Conservation (phyloP, 768 basidiomycete genomes). For the Lactarius indigo region DNA sequence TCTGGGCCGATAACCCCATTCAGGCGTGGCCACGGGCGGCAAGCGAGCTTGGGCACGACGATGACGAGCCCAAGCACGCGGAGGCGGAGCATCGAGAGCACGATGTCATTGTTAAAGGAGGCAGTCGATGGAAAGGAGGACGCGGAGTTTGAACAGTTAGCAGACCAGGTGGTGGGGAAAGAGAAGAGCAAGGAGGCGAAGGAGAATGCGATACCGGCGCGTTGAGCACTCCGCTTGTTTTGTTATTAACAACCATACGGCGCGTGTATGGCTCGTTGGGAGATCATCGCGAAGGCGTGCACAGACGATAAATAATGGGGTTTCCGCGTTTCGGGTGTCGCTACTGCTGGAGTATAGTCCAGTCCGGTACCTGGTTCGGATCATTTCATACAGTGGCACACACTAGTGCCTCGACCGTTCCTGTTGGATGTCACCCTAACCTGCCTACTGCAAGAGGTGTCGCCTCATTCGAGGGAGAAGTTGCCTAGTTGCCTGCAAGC, state of each 20-base stretch:
- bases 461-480: neutral
- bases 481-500: neutral
- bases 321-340: neutral
- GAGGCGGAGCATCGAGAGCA: conserved; percentile 89
- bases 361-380: neutral
- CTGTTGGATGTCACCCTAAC: neutral
- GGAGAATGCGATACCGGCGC: conserved; percentile 24
- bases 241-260: neutral
- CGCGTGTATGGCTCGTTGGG: neutral
- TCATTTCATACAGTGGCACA: neutral
- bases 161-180: conserved; percentile 26
- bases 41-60: conserved; percentile 89
- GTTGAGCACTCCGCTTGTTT: conserved; percentile 6
- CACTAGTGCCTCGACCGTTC: neutral
- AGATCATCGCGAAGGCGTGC: neutral
- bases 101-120: conserved; percentile 91
- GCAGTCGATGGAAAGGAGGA: conserved; percentile 77
- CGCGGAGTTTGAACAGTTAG: conserved; percentile 29
- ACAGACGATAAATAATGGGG: neutral
- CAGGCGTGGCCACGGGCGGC: conserved; percentile 69
- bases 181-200: conserved; percentile 21
- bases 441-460: neutral
- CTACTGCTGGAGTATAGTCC: too few relatives aligned
- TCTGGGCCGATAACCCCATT: conserved; percentile 41
- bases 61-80: conserved; percentile 93